Conservation (phyloP, 257 asterid genomes). For the Solanum lycopersicoides region DNA sequence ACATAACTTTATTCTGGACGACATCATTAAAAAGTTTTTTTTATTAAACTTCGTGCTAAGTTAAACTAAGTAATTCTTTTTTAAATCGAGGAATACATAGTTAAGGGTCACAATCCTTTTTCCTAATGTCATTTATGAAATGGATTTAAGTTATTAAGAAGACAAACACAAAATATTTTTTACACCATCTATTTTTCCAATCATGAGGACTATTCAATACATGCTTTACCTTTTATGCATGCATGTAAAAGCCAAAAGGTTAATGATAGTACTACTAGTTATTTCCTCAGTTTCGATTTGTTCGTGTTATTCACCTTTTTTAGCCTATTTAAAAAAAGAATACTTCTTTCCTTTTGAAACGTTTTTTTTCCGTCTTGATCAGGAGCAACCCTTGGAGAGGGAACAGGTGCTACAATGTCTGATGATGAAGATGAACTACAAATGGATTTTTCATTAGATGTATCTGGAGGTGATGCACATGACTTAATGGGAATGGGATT, state of each 20-base stretch:
- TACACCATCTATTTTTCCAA: not conserved
- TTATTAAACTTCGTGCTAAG: too few relatives aligned
- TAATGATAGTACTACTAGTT: not conserved
- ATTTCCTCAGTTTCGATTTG: not conserved
- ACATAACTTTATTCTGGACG: not conserved
- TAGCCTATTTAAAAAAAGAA: too few relatives aligned
- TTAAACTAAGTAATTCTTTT: too few relatives aligned
- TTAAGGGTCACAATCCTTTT: not conserved
- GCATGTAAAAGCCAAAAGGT: not conserved
- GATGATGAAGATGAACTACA: constrained; percentile 83
- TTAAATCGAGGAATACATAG: rapidly evolving
- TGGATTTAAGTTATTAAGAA: not conserved
- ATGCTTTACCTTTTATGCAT: not conserved
- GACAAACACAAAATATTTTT: not conserved
- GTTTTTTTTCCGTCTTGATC: not conserved
- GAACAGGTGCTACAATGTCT: constrained; percentile 88
- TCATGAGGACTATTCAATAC: not conserved
- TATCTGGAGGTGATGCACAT: constrained; percentile 53
- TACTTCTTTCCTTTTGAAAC: not conserved
- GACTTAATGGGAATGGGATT: constrained; percentile 93
- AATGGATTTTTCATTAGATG: constrained; percentile 73
- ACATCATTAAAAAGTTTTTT: too few relatives aligned
- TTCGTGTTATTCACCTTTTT: not conserved
- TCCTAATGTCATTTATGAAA: not conserved
- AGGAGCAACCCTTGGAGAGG: constrained; percentile 79